phyloP scores from a whole-genome alignment of 331 rosid species.

The Pyrus hybrid region DNA sequence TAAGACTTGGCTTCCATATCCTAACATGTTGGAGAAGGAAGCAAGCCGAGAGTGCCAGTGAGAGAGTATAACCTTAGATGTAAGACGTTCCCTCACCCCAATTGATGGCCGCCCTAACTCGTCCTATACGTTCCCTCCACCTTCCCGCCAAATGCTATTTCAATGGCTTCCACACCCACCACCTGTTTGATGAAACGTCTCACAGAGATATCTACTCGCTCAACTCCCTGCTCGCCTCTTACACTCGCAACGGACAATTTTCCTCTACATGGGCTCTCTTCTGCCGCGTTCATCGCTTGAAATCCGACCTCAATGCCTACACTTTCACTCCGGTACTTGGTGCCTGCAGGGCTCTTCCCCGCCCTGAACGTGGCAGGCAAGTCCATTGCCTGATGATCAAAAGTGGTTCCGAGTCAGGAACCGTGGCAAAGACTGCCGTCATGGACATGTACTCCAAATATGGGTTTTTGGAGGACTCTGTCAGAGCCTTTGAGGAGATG shows the following conservation, averaged over 20 bases:
- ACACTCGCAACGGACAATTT: conserved; percentile 22
- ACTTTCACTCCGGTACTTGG: conserved; percentile 42
- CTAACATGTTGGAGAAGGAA: neutral
- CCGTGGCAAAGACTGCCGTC: conserved; percentile 38
- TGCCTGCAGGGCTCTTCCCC: conserved; percentile 28
- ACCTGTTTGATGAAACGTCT: conserved; percentile 33
- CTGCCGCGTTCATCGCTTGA: conserved; percentile 21
- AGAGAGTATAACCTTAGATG: neutral
- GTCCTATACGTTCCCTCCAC: neutral
- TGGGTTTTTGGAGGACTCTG: conserved; percentile 26
- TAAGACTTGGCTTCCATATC: neutral
- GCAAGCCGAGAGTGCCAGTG: too few species aligned
- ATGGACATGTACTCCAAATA: conserved; percentile 53
- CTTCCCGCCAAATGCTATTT: neutral
- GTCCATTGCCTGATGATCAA: conserved; percentile 43
- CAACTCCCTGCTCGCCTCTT: conserved; percentile 36
- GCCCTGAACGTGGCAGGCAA: conserved; percentile 25
- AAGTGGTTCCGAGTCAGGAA: conserved; percentile 31
- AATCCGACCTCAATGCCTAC: conserved; percentile 28
- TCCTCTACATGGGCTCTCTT: conserved; percentile 35
- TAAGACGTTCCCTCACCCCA: neutral
- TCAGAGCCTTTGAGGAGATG: conserved; percentile 47
- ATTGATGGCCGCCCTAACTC: neutral
- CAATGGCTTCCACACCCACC: conserved; percentile 10
- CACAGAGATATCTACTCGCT: conserved; percentile 20